Base-by-base conservation (phyloP, 257 asterid species). In the Nicotiana tabacum region DNA sequence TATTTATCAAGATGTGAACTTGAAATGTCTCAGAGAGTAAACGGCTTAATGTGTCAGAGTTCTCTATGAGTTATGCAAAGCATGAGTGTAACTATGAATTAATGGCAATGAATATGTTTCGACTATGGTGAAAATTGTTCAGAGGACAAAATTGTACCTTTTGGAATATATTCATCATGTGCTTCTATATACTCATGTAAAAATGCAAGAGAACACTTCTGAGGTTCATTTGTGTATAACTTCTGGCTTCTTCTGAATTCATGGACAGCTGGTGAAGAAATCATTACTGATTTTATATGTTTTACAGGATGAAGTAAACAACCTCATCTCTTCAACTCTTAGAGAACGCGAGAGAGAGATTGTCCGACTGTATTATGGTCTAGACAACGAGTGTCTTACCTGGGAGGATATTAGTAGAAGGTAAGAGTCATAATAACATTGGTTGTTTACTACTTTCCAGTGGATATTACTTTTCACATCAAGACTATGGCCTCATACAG, bases 381-480 rank as follows among this genome's bases (percentile, higher is more conserved):
- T 96, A 33, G 98, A 90, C 81, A 87, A 88, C 24, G 98, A 91
- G 89, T 92, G 97, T 81, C 97, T 94, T 84, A 96, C 99, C 33
- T 96, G 99, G 99, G 99, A 96, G 84, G 98, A 96, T 68, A 96
- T 96, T 86, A 93, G 99, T 83, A 92, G 91, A 92, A 85, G 98
- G 98, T 96, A 76, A 60, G 86, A 16, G 43, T 60, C 43, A 46
- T 81, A 39, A 17, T 15, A 15, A 51, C 4, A 76, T 51, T 48
- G 43, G n/a, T 17, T 61, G 33, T 21, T 27, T 64, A 27, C 39
- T 12, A 27, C 39, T 29, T 29, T 9, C 29, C 37, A 11, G 37
- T 29, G 37, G 33, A 55, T 56, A 64, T 64, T 27, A 64, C 69
- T 64, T 64, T 2, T 29, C 68, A 39, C 37, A 2, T 64, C 37